Conservation (phyloP, 257 asterid species). For the Echites panduratus region DNA sequence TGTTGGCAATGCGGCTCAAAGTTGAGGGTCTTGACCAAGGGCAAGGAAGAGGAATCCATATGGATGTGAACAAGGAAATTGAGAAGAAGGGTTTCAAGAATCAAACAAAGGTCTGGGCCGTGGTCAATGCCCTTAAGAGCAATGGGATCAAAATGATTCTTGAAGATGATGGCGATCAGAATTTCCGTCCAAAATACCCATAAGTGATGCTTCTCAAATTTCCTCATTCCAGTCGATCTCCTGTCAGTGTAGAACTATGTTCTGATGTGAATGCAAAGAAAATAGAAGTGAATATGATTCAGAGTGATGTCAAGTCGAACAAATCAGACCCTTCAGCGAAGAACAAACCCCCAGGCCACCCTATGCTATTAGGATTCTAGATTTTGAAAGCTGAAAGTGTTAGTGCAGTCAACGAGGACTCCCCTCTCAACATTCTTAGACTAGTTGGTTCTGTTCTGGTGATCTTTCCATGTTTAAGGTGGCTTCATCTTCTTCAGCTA, state of each 20-base stretch:
- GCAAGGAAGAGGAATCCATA: conserved; percentile 65
- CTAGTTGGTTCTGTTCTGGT: neutral
- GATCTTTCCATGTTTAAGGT: neutral
- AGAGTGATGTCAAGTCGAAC: neutral
- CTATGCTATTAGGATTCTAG: neutral
- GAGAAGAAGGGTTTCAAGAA: conserved; percentile 76
- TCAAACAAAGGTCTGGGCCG: conserved; percentile 60
- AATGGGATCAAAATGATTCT: conserved; percentile 56
- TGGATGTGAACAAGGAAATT: conserved; percentile 62
- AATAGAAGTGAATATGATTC: neutral
- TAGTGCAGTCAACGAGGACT: neutral
- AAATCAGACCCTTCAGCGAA: neutral
- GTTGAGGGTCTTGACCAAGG: conserved; percentile 86
- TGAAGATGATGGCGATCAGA: conserved; percentile 36
- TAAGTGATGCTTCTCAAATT: conserved; percentile 1
- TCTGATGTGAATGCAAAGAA: neutral
- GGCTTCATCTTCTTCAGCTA: neutral
- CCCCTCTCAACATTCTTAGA: neutral
- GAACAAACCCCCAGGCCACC: neutral
- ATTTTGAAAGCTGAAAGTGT: neutral
- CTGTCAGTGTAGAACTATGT: neutral
- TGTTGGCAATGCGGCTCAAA: conserved; percentile 75
- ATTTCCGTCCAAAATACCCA: conserved; percentile 16
- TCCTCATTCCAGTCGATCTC: neutral
- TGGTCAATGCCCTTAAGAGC: conserved; percentile 55